Evolutionary conservation across 768 basidiomycete species (phyloP).

Genomic region (Leccinum imitatum): DNA sequence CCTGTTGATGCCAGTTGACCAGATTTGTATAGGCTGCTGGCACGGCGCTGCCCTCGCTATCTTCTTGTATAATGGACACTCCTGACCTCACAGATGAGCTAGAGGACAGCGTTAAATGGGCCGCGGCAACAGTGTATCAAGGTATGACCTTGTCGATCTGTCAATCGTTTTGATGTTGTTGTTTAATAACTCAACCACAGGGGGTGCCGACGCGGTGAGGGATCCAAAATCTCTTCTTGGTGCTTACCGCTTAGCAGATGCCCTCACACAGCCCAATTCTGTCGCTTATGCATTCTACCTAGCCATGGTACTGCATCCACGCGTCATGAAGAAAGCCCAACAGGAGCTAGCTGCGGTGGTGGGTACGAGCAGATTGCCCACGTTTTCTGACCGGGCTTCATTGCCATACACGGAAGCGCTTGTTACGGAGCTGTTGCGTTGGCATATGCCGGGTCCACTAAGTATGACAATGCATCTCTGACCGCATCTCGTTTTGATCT

Average conservation of each 20-base stretch:
- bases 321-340: conserved; percentile 25
- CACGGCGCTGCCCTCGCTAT: conserved; percentile 14
- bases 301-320: conserved; percentile 33
- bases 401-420: conserved; percentile 10
- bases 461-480: neutral
- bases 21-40: conserved; percentile 13
- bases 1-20: neutral
- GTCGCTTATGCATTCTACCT: conserved; percentile 18
- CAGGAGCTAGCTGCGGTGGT: no score
- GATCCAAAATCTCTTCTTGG: accelerated
- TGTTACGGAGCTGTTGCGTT: conserved; percentile 26
- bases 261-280: conserved; percentile 13
- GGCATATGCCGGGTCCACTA: conserved; percentile 20
- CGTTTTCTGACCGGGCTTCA: no score
- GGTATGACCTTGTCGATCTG: conserved; percentile 4
- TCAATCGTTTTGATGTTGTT: neutral
- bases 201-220: conserved; percentile 25
- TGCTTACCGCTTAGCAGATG: neutral
- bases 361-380: no score
- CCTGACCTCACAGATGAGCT: conserved; percentile 12
- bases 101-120: conserved; percentile 21
- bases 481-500: neutral
- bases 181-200: conserved; percentile 1
- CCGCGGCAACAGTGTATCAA: conserved; percentile 12
- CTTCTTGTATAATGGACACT: conserved; percentile 11